Conservation (phyloP, 2,329 filamentous ascomycete genomes). For the Coniochaeta sp. region DNA sequence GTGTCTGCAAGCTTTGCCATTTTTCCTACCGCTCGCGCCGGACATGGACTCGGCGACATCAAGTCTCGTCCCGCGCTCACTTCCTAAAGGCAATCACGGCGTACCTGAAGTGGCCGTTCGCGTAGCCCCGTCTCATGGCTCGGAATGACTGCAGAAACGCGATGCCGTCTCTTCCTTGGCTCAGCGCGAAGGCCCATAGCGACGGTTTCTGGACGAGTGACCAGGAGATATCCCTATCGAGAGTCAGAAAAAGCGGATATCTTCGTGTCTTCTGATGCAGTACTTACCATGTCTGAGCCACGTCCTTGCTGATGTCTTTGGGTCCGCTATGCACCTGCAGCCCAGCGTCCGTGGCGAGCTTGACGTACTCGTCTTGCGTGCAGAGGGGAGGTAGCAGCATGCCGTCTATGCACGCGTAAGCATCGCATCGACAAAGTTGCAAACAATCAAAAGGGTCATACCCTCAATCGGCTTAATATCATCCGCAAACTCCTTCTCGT, state of each 20-base stretch:
- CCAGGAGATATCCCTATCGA: constrained; percentile 54
- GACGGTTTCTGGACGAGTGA: constrained; percentile 50
- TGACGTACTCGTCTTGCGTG: constrained; percentile 44
- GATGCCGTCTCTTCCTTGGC: constrained; percentile 52
- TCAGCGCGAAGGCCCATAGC: constrained; percentile 54
- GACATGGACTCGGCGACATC: background rate
- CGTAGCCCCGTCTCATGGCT: constrained; percentile 53
- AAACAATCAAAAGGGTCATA: constrained; percentile 12
- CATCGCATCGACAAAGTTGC: background rate
- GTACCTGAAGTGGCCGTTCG: constrained; percentile 50
- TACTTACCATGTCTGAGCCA: constrained; percentile 51
- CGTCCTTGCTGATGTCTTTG: constrained; percentile 50
- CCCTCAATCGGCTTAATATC: constrained; percentile 55
- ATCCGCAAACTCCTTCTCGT: constrained; percentile 32
- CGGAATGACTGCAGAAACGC: constrained; percentile 55
- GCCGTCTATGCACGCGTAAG: constrained; percentile 33
- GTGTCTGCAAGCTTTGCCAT: background rate
- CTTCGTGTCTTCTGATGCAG: background rate
- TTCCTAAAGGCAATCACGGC: constrained; percentile 52
- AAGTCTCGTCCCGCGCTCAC: constrained; percentile 2
- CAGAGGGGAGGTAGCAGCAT: constrained; percentile 54
- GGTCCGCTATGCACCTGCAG: constrained; percentile 36
- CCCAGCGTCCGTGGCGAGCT: constrained; percentile 39
- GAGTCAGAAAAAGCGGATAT: background rate
- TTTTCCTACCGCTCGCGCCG: background rate